Evolutionary conservation across 352 stramenopile species (phyloP).

Genomic region (Pythium periplocum): DNA sequence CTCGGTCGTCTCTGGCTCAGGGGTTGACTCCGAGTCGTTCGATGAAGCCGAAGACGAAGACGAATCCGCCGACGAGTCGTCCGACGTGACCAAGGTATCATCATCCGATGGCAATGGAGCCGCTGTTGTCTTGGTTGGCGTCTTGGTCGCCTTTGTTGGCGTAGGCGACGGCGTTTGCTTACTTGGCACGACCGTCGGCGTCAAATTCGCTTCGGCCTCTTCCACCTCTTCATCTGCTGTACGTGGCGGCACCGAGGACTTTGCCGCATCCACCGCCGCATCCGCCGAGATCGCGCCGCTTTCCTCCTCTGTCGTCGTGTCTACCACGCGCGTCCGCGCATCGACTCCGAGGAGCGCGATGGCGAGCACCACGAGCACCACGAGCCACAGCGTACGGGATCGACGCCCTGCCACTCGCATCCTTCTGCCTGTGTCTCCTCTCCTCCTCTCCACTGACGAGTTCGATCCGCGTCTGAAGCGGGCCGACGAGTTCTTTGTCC

Average conservation of each 20-base stretch:
- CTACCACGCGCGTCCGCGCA: too few relatives aligned
- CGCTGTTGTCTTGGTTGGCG: slow-evolving; percentile 1
- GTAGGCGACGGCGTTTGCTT: not conserved
- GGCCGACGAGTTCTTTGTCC: too few relatives aligned
- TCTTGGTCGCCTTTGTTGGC: not conserved
- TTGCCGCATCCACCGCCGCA: not conserved
- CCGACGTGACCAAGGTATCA: not conserved
- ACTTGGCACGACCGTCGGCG: not conserved
- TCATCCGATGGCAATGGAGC: not conserved
- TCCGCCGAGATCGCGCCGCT: not conserved
- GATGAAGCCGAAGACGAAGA: too few relatives aligned
- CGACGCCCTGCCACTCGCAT: too few relatives aligned
- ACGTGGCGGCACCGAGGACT: not conserved
- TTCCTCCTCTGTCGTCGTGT: too few relatives aligned
- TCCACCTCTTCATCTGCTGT: slow-evolving; percentile 18
- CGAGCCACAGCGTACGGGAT: too few relatives aligned
- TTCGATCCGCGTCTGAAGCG: too few relatives aligned
- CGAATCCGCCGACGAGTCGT: too few relatives aligned
- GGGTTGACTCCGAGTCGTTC: not conserved
- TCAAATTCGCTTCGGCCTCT: slow-evolving; percentile 3
- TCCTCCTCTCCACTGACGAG: too few relatives aligned
- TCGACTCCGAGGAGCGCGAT: too few relatives aligned
- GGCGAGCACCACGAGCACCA: not conserved
- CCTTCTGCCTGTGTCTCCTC: too few relatives aligned
- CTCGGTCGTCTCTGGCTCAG: not conserved